Conservation (phyloP, 331 rosid genomes). For the Quercus tomentella region DNA sequence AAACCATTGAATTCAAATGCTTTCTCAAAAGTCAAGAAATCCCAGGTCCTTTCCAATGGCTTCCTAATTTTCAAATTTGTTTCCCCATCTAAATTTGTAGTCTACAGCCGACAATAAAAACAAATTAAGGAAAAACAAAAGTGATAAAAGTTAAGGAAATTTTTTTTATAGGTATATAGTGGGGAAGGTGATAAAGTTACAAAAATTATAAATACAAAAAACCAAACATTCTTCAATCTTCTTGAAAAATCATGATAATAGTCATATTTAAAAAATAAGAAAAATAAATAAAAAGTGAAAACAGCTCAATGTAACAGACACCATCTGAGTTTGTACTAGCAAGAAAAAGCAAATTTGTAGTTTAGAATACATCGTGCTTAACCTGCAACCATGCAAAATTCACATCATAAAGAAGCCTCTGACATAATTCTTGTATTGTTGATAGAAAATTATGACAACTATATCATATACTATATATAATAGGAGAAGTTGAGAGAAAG, state of each 20-base stretch:
- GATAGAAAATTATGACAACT: not conserved
- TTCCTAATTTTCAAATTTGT: constrained; percentile 95
- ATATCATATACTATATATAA: too few species aligned
- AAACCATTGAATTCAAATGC: constrained; percentile 93
- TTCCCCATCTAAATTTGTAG: constrained; percentile 99
- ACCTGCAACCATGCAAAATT: constrained; percentile 46
- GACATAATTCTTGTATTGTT: not conserved
- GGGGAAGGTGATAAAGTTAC: not conserved
- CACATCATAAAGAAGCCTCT: not conserved
- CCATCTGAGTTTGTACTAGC: constrained; percentile 94
- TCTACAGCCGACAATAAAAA: constrained; percentile 40
- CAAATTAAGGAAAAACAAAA: not conserved
- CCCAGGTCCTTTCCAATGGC: constrained; percentile 94
- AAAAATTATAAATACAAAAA: not conserved
- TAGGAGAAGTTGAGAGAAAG: too few species aligned
- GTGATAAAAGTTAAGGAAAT: too few species aligned
- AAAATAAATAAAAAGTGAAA: constrained; percentile 8
- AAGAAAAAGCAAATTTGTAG: constrained; percentile 90
- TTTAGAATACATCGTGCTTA: constrained; percentile 81
- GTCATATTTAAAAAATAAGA: not conserved
- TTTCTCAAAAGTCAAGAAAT: constrained; percentile 77
- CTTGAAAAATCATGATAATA: not conserved
- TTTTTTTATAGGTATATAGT: too few species aligned
- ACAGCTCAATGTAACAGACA: constrained; percentile 92
- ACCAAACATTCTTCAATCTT: not conserved